Base-by-base conservation (phyloP, 2,329 filamentous ascomycete genomes). In the Tolypocladium inflatum region DNA sequence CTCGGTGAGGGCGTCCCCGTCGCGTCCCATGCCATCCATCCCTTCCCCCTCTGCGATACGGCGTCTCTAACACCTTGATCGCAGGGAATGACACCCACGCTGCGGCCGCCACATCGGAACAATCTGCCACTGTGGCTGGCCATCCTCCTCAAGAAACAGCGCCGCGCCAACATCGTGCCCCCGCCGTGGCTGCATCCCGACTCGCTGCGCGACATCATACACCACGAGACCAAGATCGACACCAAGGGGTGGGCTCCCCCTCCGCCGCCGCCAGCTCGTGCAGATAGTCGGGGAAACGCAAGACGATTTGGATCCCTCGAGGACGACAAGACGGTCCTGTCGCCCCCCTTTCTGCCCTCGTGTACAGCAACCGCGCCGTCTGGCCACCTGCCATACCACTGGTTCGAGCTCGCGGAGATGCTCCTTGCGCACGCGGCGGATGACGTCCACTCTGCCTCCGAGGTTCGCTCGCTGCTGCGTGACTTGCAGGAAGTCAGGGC, bases 121-220 rank as follows among this genome's bases (percentile, higher is more conserved):
- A 79, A 88, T 45, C 73, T 97, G 0, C 93, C 94, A 0, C 84
- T 99, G 59, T 99, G 94, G 94, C 88, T 99, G 19, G 94, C 94
- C 2, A 82, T 97, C 19, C 86, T 97, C 30, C 86, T 99, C 57
- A 97, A 97, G 75, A 91, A 92, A 62, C 94, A 99, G 75, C 86
- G 89, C 57, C 88, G 94, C 67, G 91, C 91, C 65, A 97, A 96
- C 75, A 96, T 99, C 63, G 79, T 94, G 4, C 87, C 94, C 0
- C 94, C 94, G 10, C 81, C 90, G 19, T 99, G 94, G 94, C 84
- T 99, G 9, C 85, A 89, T 61, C 81, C 89, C 0, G 78, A 86
- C 60, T 88, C 89, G 4, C 85, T 99, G 6, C 79, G 84, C 61
- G 80, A 87, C 11, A 89, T 97, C 61, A 84, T 97, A 60, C 82